Evolutionary conservation across 2,329 filamentous ascomycete species (phyloP), one percentile per base, ranked within the genome.

Genomic region (Exophiala spinifera): DNA sequence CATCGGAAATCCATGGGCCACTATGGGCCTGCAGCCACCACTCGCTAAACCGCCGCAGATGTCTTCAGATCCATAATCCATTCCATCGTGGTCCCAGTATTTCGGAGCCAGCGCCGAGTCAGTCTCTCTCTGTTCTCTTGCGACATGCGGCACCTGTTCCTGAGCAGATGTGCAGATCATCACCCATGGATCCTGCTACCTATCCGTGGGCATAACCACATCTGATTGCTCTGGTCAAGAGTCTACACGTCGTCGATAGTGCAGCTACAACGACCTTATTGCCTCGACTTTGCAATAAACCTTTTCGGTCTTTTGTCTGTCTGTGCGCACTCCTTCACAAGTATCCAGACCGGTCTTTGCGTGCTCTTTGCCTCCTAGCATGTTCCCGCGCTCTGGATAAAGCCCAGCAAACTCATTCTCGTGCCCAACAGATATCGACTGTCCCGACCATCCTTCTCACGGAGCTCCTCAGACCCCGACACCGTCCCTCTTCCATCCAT

Each of bases 191-290:
- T n/a, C 10, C 31, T 36, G 33, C 15, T 19, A 33, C 3, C 31
- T 33, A 17, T 15, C 31, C 8, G 31, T 34, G 19, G 17, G 34
- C 40, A 28, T 51, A 46, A 28, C 28, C 21, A 21, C 14, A 21
- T 36, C 49, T 51, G 46, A 54, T 49, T 31, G 48, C 34, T 55
- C 31, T 34, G 20, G 33, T 2, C 52, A 49, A 45, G 10, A 61
- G 55, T 61, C 45, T 56, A 57, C 40, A 58, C 58, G 58, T 61
- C 55, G 49, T 58, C 53, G 58, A 61, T 58, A 50, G 53, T 36
- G 33, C 28, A 13, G 20, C 13, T 42, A n/a, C 8, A 14, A 8
- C 25, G 28, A 31, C 28, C 28, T 31, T 31, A 31, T 31, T 31
- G 28, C 28, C 20, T 49, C 46, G 46, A 53, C 33, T 49, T 40